Conservation (phyloP, 208 protist species). For the Porcisia deanei region DNA sequence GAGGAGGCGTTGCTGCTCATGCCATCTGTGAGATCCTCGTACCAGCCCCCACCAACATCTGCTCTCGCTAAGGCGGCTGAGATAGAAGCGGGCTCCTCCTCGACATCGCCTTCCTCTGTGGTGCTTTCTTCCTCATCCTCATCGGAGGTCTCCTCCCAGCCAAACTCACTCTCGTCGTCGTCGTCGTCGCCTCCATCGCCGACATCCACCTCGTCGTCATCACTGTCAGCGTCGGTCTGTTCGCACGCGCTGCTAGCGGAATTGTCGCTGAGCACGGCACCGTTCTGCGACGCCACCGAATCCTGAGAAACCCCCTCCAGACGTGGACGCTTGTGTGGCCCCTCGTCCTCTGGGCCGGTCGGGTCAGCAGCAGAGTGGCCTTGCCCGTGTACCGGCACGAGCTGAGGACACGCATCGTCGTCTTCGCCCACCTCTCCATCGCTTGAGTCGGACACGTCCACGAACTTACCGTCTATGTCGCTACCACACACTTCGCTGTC, state of each 20-base stretch:
- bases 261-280: background rate
- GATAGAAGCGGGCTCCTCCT: constrained; percentile 37
- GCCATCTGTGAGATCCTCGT: constrained; percentile 54
- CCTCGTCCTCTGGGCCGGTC: constrained; percentile 1
- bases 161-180: constrained; percentile 23
- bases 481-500: constrained; percentile 65
- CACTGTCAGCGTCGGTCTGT: background rate
- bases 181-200: constrained; percentile 23
- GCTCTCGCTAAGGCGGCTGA: constrained; percentile 24
- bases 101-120: constrained; percentile 35
- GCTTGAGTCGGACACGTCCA: constrained; percentile 55
- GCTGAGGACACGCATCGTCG: constrained; percentile 64
- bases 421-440: constrained; percentile 32
- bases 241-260: background rate
- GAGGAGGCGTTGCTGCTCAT: constrained; percentile 20
- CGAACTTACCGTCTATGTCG: constrained; percentile 77
- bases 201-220: constrained; percentile 3
- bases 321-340: constrained; percentile 7
- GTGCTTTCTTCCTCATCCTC: constrained; percentile 26
- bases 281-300: background rate
- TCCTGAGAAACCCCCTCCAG: background rate
- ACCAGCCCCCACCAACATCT: constrained; percentile 47
- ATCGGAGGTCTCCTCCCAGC: constrained; percentile 29
- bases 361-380: background rate
- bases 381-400: constrained; percentile 45